Base-by-base conservation (phyloP, 2,329 filamentous ascomycete species). In the Phialophora expanda region DNA sequence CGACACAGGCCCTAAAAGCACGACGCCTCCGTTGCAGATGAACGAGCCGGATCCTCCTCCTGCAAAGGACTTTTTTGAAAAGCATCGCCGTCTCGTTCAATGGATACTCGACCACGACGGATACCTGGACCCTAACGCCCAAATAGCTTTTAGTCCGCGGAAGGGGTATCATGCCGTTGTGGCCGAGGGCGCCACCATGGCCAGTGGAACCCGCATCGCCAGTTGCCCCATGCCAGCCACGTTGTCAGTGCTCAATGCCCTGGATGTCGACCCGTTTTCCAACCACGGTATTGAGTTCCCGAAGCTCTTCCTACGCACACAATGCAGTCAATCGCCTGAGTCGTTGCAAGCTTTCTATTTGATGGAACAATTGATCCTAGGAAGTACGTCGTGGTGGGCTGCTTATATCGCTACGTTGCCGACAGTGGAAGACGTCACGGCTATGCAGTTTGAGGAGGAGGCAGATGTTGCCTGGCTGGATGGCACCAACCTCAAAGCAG, bases 321-420 rank as follows among this genome's bases (percentile, higher is more conserved):
- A 70, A 38, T 38, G 38, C 34, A 24, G 12, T 20, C 51, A 24
- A 9, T 44, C 48, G 5, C 61, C 71, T 11, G 64, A 72, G 44
- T 64, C 69, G 30, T 50, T 73, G 46, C 71, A 73, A 53, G 56
- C 67, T 26, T 89, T 92, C 76, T 89, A 90, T 69, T 81, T 93
- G 5, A 82, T 90, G 74, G 86, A 88, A 67, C 86, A 93, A 74
- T 88, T 87, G 73, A 79, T 92, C 34, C 76, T 83, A 1, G 85
- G 84, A 1, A 62, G 76, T 1, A 73, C 81, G 1, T 90, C 89
- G 0, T 86, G 85, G 70, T 93, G 90, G 90, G 82, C 80, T 74
- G 84, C 87, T 1, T 93, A 93, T 76, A 85, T 92, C 69, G 77
- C 78, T 9, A 85, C 85, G 0, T 80, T 93, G 0, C 89, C 90